phyloP scores from a whole-genome alignment of 2,329 filamentous ascomycete genomes.

The Fusarium siculi region DNA sequence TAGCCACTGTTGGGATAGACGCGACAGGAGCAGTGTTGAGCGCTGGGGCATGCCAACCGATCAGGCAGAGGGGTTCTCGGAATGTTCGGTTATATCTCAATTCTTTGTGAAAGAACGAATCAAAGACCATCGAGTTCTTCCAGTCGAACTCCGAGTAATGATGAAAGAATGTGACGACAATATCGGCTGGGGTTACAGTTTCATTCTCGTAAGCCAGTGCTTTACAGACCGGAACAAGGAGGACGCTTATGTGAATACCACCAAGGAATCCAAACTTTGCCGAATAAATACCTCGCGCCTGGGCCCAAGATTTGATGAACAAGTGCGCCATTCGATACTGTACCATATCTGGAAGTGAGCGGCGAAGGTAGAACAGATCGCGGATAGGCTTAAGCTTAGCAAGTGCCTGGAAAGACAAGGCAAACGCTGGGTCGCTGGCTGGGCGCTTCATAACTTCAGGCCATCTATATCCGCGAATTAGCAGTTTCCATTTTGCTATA shows the following conservation, averaged over 20 bases:
- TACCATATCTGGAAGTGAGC: slow-evolving; percentile 67
- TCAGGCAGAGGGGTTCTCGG: slow-evolving; percentile 70
- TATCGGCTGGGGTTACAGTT: slow-evolving; percentile 57
- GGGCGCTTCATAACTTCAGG: slow-evolving; percentile 60
- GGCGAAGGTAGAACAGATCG: slow-evolving; percentile 69
- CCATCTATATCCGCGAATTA: slow-evolving; percentile 49
- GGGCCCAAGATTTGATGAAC: slow-evolving; percentile 71
- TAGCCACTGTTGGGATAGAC: slow-evolving; percentile 62
- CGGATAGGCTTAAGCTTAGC: slow-evolving; percentile 72
- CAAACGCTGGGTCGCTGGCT: slow-evolving; percentile 63
- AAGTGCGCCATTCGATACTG: slow-evolving; percentile 69
- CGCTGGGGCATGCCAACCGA: slow-evolving; percentile 70
- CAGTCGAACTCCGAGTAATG: slow-evolving; percentile 72
- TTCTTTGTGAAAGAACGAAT: slow-evolving; percentile 68
- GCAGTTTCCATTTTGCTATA: neutral
- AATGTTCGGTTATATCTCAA: slow-evolving; percentile 64
- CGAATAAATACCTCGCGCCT: slow-evolving; percentile 70
- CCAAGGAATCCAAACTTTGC: slow-evolving; percentile 73
- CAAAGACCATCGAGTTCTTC: slow-evolving; percentile 63
- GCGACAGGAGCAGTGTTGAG: slow-evolving; percentile 69
- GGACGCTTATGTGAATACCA: slow-evolving; percentile 71
- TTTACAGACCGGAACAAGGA: slow-evolving; percentile 71
- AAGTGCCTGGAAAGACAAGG: slow-evolving; percentile 65
- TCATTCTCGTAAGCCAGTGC: slow-evolving; percentile 53
- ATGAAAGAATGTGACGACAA: slow-evolving; percentile 69